A percentile compares a stretch with the other conserved stretches of the same genome.
Conservation (phyloP, 306 rosid genomes). For the Medicago truncatula region DNA sequence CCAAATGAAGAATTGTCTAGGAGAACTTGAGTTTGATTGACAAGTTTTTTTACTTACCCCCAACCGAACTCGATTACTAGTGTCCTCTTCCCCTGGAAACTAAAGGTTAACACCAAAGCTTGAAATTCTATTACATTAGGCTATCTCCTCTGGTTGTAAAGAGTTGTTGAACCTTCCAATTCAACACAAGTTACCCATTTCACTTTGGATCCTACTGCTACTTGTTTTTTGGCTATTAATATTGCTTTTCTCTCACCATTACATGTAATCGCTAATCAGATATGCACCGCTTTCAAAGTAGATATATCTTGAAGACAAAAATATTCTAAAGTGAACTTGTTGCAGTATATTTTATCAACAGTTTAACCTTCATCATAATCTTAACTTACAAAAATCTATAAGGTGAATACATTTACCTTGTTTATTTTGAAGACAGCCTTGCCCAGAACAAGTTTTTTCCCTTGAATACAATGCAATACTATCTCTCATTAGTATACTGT, state of each 20-base stretch:
- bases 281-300: constrained; percentile 7
- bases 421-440: neutral
- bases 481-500: constrained; percentile 17
- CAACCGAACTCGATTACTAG: too few species aligned
- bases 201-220: neutral
- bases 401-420: neutral
- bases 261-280: constrained; percentile 4
- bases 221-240: neutral
- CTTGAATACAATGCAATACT: constrained; percentile 18
- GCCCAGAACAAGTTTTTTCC: neutral
- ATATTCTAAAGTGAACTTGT: neutral
- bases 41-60: too few species aligned
- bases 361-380: neutral
- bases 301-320: neutral
- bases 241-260: constrained; percentile 2
- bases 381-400: constrained; percentile 1
- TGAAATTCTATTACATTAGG: neutral
- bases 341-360: neutral
- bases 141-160: neutral
- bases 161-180: too few species aligned
- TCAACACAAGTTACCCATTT: neutral
- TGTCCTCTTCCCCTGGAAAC: too few species aligned
- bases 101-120: neutral
- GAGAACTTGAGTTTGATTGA: too few species aligned
- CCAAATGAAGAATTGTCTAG: too few species aligned